Evolutionary conservation across 768 basidiomycete species (phyloP).

Genomic region (Tylopilus vinaceipallidus): DNA sequence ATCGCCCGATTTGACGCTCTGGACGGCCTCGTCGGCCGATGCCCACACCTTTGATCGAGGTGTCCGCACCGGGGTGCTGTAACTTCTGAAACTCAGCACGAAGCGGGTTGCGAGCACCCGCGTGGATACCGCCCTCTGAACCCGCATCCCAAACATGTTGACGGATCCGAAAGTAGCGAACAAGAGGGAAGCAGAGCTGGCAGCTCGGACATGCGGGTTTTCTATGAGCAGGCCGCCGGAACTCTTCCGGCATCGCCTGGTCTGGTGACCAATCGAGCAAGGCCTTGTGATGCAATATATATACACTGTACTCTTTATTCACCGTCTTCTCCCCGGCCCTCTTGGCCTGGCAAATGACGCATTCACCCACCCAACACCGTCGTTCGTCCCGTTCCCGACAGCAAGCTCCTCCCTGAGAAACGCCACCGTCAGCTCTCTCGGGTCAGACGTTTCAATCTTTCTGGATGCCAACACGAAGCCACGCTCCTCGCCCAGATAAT

Average conservation of each 20-base stretch:
- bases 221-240: conserved; percentile 20
- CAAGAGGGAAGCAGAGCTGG: neutral
- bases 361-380: conserved; percentile 35
- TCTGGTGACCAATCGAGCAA: conserved; percentile 3
- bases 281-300: no score
- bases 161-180: neutral
- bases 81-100: conserved; percentile 17
- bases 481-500: conserved; percentile 43
- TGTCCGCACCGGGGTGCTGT: conserved; percentile 24
- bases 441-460: conserved; percentile 84
- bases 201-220: neutral
- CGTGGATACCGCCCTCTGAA: conserved; percentile 12
- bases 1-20: conserved; percentile 79
- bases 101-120: conserved; percentile 20
- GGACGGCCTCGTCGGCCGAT: conserved; percentile 79
- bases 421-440: conserved; percentile 63
- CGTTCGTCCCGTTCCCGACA: conserved; percentile 13
- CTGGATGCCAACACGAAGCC: conserved; percentile 44
- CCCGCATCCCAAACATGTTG: conserved; percentile 23
- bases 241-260: conserved; percentile 20
- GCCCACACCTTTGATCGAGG: conserved; percentile 69
- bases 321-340: conserved; percentile 60
- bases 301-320: no score
- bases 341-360: conserved; percentile 67
- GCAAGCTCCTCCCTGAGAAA: conserved; percentile 62